A percentile compares a stretch with the other conserved stretches of the same genome.
These are phyloP conservation scores for Aspergillus piperis DNA, from an alignment of 2,329 filamentous ascomycete genomes.

Conservation along the genomic window DNA sequence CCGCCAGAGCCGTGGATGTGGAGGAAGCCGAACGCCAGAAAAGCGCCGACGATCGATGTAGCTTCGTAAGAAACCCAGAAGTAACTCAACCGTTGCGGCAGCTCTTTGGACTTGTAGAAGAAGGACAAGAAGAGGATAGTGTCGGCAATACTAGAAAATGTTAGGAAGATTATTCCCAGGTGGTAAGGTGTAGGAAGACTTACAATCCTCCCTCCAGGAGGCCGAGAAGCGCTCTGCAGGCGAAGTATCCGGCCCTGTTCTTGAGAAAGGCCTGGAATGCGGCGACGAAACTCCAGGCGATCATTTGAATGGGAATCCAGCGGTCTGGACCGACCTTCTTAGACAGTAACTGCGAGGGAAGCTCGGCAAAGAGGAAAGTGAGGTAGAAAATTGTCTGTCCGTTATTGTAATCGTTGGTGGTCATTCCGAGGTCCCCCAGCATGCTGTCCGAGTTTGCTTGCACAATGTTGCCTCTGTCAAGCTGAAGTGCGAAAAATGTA, in stretches of 20 bases:
- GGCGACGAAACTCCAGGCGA: conserved; percentile 58
- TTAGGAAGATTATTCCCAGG: background rate
- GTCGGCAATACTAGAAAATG: conserved; percentile 39
- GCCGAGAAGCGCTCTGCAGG: conserved; percentile 51
- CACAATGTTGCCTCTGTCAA: conserved; percentile 63
- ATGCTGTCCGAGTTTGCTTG: conserved; percentile 66
- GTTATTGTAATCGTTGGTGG: conserved; percentile 48
- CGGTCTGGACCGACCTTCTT: conserved; percentile 61
- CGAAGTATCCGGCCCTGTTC: conserved; percentile 46
- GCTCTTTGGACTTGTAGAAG: conserved; percentile 71
- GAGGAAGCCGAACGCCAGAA: conserved; percentile 49
- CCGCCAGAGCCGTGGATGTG: conserved; percentile 41
- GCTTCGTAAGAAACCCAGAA: conserved; percentile 68
- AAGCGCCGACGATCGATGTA: conserved; percentile 49
- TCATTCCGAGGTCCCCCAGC: conserved; percentile 53
- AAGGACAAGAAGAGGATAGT: conserved; percentile 65
- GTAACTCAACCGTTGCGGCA: conserved; percentile 66
- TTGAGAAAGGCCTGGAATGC: conserved; percentile 53
- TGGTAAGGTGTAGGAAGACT: conserved; percentile 45
- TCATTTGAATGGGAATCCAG: conserved; percentile 63
- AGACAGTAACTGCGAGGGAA: conserved; percentile 62
- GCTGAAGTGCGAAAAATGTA: conserved; percentile 65
- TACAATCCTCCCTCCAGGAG: conserved; percentile 59
- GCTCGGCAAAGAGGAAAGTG: conserved; percentile 50
- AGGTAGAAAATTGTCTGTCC: conserved; percentile 45